Evolutionary conservation across 2,329 filamentous ascomycete genomes (phyloP).

Genomic region (Verticillium tricorpus): DNA sequence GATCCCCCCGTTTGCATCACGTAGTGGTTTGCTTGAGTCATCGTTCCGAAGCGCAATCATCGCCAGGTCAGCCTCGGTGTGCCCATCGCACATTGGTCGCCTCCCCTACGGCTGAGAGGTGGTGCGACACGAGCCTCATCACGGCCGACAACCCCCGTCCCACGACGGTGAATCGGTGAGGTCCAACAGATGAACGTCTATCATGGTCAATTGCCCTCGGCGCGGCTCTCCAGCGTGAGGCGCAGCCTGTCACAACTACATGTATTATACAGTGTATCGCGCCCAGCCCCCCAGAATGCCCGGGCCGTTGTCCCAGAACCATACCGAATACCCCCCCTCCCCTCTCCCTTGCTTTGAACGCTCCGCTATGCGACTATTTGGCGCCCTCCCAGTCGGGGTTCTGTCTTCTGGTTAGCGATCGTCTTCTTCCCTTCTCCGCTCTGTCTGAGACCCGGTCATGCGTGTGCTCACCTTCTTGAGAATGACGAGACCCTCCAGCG

Average conservation of each 20-base stretch:
- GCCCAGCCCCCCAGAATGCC: conserved; percentile 5
- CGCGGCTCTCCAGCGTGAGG: background rate
- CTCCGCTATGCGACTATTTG: conserved; percentile 27
- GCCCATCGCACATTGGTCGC: too few relatives aligned
- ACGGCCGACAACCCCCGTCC: too few relatives aligned
- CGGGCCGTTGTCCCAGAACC: conserved; percentile 7
- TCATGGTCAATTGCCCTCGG: background rate
- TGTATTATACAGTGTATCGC: conserved; percentile 16
- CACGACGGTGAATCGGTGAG: too few relatives aligned
- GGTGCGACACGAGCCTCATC: too few relatives aligned
- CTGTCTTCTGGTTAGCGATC: conserved; percentile 22
- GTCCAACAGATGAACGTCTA: background rate
- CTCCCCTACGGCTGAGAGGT: too few relatives aligned
- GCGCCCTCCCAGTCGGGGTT: conserved; percentile 52
- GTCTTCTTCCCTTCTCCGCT: background rate
- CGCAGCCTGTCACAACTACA: conserved; percentile 3
- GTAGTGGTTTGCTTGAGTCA: too few relatives aligned
- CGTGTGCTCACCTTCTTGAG: conserved; percentile 75
- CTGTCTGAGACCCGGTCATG: background rate
- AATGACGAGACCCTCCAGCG: conserved; percentile 91
- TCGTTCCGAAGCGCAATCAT: too few relatives aligned
- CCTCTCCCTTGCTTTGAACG: background rate
- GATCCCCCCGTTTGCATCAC: too few relatives aligned
- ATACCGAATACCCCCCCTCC: background rate
- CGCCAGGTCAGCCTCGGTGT: too few relatives aligned